These are phyloP conservation scores for Tolypocladium inflatum DNA, from an alignment of 2,329 filamentous ascomycete species.

Conservation along the genomic window DNA sequence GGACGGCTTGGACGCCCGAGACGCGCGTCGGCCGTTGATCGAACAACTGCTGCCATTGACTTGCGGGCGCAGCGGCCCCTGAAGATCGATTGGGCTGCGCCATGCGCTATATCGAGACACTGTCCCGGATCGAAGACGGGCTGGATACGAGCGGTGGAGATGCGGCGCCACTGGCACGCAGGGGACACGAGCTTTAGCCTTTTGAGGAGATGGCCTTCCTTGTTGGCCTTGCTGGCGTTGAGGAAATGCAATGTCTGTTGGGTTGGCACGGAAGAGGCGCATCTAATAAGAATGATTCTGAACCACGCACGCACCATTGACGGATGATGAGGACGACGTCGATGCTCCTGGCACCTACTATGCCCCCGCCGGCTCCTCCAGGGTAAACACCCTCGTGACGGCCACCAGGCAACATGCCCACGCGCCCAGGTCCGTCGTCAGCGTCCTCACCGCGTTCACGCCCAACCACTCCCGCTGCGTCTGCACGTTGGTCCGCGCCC, in stretches of 20 bases:
- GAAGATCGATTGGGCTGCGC: constrained; percentile 1
- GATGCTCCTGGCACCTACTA: no score
- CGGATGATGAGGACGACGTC: not conserved
- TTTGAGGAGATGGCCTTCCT: no score
- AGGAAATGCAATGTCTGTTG: not conserved
- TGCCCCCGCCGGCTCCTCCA: not conserved
- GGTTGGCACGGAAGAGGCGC: not conserved
- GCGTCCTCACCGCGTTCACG: constrained; percentile 19
- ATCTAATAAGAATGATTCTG: no score
- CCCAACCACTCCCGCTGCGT: constrained; percentile 20
- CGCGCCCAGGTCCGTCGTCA: constrained; percentile 23
- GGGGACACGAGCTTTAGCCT: not conserved
- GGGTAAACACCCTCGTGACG: constrained; percentile 3
- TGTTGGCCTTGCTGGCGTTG: no score
- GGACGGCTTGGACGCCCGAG: not conserved
- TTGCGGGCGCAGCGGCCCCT: not conserved
- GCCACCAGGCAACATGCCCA: constrained; percentile 22
- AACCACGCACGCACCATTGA: no score
- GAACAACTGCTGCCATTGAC: not conserved
- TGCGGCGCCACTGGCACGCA: not conserved
- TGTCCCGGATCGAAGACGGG: not conserved
- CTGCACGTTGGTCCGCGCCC: constrained; percentile 16
- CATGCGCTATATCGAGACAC: not conserved
- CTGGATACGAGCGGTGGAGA: not conserved
- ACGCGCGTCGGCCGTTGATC: not conserved